A percentile compares a stretch with the other conserved stretches of the same genome.
These are phyloP conservation scores for Gossypium anomalum DNA, from an alignment of 345 rosid species.

Conservation along the genomic window DNA sequence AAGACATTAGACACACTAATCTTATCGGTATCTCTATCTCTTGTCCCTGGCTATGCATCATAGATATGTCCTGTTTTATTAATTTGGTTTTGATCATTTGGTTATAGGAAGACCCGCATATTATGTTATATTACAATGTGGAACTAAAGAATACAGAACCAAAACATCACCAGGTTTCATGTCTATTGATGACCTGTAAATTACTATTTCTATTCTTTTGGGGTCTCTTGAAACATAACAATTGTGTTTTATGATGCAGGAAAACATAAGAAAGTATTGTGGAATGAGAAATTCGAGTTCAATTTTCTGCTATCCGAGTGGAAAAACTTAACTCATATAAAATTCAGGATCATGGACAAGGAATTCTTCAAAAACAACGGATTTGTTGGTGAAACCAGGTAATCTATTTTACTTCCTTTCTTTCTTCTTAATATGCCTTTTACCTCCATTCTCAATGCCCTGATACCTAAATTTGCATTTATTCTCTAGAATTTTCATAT, in stretches of 20 bases:
- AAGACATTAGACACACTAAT: slow-evolving; percentile 70
- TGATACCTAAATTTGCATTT: neutral
- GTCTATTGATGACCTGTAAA: neutral
- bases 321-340: slow-evolving; percentile 48
- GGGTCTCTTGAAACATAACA: neutral
- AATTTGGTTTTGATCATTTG: slow-evolving; percentile 11
- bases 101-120: slow-evolving; percentile 55
- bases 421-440: neutral
- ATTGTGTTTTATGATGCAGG: slow-evolving; percentile 31
- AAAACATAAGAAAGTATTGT: slow-evolving; percentile 45
- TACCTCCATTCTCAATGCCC: neutral
- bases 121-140: slow-evolving; percentile 59
- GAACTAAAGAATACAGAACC: slow-evolving; percentile 52
- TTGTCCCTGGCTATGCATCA: neutral
- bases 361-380: slow-evolving; percentile 49
- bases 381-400: slow-evolving; percentile 80
- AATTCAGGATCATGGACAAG: slow-evolving; percentile 62
- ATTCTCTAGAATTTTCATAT: neutral
- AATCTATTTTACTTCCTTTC: neutral
- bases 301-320: slow-evolving; percentile 49
- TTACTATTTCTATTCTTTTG: neutral
- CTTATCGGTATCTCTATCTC: slow-evolving; percentile 41
- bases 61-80: neutral
- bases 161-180: slow-evolving; percentile 61
- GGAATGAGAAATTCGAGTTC: slow-evolving; percentile 85